Evolutionary conservation across 805 yeast species (phyloP).

Genomic region (Metschnikowia lochheadii): DNA sequence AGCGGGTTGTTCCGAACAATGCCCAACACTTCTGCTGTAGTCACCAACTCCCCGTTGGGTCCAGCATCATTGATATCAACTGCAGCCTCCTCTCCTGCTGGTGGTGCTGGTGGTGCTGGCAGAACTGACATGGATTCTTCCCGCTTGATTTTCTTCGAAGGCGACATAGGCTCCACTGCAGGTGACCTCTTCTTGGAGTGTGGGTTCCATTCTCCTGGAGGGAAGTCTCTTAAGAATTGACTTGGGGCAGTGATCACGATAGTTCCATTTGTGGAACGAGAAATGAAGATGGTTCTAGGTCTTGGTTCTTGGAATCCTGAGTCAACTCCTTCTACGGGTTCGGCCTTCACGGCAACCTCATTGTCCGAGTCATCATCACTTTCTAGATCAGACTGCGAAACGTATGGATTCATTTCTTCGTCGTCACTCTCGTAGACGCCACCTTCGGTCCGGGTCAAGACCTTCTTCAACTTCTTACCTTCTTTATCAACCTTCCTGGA

Average conservation of each 20-base stretch:
- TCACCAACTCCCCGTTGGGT: slow-evolving; percentile 45
- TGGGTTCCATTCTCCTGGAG: slow-evolving; percentile 85
- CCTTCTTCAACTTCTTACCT: slow-evolving; percentile 80
- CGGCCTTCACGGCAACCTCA: slow-evolving; percentile 32
- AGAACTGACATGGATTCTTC: slow-evolving; percentile 22
- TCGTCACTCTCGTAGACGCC: slow-evolving; percentile 87
- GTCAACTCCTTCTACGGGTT: slow-evolving; percentile 23
- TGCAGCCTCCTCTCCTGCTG: slow-evolving; percentile 9
- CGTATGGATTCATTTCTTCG: slow-evolving; percentile 75
- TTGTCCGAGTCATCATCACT: slow-evolving; percentile 56
- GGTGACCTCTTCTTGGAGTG: slow-evolving; percentile 37
- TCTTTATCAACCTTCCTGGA: slow-evolving; percentile 79
- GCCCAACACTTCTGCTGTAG: slow-evolving; percentile 67
- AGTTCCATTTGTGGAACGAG: slow-evolving; percentile 33
- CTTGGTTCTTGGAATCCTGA: slow-evolving; percentile 5
- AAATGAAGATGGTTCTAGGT: slow-evolving; percentile 20
- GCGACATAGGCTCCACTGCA: slow-evolving; percentile 21
- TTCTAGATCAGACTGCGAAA: slow-evolving; percentile 50
- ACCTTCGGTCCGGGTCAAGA: slow-evolving; percentile 79
- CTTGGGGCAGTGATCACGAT: slow-evolving; percentile 64
- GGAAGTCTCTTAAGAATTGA: slow-evolving; percentile 59
- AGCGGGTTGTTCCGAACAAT: slow-evolving; percentile 56
- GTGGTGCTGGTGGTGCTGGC: slow-evolving; percentile 11
- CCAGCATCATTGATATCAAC: slow-evolving; percentile 36
- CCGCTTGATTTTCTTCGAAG: slow-evolving; percentile 37